Evolutionary conservation across 164 flowering plant species (phyloP), one percentile per base, ranked within the genome.

Genomic region (Platanus orientalis): DNA sequence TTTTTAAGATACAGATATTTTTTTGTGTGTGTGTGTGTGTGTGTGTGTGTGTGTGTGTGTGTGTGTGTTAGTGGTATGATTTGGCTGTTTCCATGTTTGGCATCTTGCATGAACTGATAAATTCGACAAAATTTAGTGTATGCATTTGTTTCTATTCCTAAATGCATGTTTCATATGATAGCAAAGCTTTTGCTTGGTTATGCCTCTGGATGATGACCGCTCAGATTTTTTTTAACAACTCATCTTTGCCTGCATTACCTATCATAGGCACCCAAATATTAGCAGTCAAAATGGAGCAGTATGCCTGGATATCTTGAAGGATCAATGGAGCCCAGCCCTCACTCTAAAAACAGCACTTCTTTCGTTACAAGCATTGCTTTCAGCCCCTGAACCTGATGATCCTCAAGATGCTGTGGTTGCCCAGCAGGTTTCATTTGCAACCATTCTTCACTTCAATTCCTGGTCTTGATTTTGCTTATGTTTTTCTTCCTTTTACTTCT

Each of bases 371-470:
- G 99, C 99, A 56, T 75, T 95, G 55, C 92, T 95, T 6, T 95
- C 97, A 72, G 79, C 97, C 25, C 99, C 99, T 29, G 81, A 81
- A 71, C 97, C 99, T 40, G 89, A 83, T 76, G 99, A 94, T 73
- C 98, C 98, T 69, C 99, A 94, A 77, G 97, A 91, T 83, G 99
- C 99, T 47, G 96, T 92, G 52, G 99, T 95, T 28, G 97, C 99
- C 21, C 84, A 89, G 68, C 97, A 95, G 96, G 99, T 94, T 11
- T 56, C 28, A n/a, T 16, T 52, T 29, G 27, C 23, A 36, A 13
- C 23, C n/a, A n/a, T n/a, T n/a, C n/a, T n/a, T n/a, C n/a, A 29
- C 50, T 40, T 29, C 28, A 39, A 2, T 19, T 16, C 17, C 29
- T 6, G n/a, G 45, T 62, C 25, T 63, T 20, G n/a, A 16, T 48